Base-by-base conservation (phyloP, 2,329 filamentous ascomycete genomes). In the Cladophialophora chaetospira region DNA sequence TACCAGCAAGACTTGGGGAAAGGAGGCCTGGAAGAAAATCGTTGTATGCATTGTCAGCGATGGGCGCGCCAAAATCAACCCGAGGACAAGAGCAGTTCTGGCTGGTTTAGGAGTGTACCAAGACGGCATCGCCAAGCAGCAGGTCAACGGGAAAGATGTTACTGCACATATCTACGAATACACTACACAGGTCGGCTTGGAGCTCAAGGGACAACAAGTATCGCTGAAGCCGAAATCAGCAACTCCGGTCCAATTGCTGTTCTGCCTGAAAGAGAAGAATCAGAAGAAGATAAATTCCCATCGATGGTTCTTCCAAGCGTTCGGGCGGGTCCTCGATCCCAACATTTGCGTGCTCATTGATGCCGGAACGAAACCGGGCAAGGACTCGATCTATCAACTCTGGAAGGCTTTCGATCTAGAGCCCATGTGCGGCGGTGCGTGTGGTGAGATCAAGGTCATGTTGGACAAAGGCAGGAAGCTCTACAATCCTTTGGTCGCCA, bases 241-340 rank as follows among this genome's bases (percentile, higher is more conserved):
- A 59, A 91, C 94, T 61, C 93, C 94, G 0, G 89, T 99, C 2
- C 94, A 99, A 76, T 88, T 99, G 78, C 84, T 99, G 3, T 99
- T 99, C 79, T 99, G 94, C 72, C 75, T 99, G 60, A 99, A 99
- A 79, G 94, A 99, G 71, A 97, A 97, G 83, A 99, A 99, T 71
- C 92, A 97, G 77, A 99, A 99, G 80, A 99, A 99, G 81, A 99
- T 99, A 83, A 99, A 99, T 72, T 97, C 94, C 0, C 94, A 99
- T 73, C 82, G 94, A 71, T 99, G 94, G 94, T 97, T 99, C 78
- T 99, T 99, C 81, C 88, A 95, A 66, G 94, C 93, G 0, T 99
- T 99, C 71, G 94, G 94, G 28, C 84, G 87, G 19, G 89, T 97
- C 2, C 77, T 99, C 42, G 88, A 97, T 62, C 94, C 94, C 35